phyloP scores from a whole-genome alignment of 345 rosid genomes.

The Turritis glabra region DNA sequence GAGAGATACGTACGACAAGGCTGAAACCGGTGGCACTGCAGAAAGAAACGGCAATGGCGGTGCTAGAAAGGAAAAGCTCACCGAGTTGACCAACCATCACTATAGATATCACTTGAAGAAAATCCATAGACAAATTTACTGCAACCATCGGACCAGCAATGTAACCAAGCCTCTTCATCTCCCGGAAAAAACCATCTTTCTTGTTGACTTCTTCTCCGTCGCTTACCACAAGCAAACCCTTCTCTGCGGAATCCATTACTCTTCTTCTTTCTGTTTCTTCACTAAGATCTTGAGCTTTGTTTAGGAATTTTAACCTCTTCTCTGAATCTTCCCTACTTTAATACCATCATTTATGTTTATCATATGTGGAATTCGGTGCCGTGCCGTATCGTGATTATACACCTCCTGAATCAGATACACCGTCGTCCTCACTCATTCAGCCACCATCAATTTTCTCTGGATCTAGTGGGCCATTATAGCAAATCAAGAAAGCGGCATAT shows the following conservation, averaged over 20 bases:
- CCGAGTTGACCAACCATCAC: conserved; percentile 90
- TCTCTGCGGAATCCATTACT: conserved; percentile 38
- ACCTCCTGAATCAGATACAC: no score
- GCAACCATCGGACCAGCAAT: conserved; percentile 78
- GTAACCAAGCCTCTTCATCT: conserved; percentile 50
- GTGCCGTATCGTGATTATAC: no score
- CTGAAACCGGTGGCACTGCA: conserved; percentile 74
- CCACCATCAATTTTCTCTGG: no score
- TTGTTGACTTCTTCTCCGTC: conserved; percentile 15
- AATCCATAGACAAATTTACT: conserved; percentile 53
- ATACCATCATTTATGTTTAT: neutral
- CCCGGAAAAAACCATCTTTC: conserved; percentile 35
- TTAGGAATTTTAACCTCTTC: neutral
- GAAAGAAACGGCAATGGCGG: conserved; percentile 77
- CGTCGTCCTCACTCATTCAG: no score
- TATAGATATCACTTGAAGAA: conserved; percentile 57
- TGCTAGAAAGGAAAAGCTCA: conserved; percentile 67
- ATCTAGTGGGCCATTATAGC: no score
- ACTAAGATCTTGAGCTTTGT: neutral
- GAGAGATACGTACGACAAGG: conserved; percentile 53
- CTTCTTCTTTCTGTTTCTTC: neutral
- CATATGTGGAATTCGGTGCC: no score
- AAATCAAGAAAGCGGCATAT: no score
- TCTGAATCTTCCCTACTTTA: no score
- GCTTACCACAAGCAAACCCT: conserved; percentile 31